A percentile compares a stretch with the other conserved stretches of the same genome.
Evolutionary conservation across 2,329 filamentous ascomycete genomes (phyloP).

Genomic region (Alternaria rosae): DNA sequence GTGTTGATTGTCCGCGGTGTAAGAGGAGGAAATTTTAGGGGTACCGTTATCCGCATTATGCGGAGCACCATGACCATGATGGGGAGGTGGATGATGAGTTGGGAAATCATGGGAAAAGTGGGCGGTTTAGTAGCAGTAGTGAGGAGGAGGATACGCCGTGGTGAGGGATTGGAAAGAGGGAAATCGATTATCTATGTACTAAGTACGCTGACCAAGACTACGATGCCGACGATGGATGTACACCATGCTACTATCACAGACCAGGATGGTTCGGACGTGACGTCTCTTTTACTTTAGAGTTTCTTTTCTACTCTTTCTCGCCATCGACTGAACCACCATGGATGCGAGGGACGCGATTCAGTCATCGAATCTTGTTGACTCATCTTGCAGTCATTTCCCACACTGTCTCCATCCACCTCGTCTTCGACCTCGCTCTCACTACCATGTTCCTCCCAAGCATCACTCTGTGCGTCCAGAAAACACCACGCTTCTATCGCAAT

Average conservation of each 20-base stretch:
- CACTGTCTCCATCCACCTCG: too few relatives aligned
- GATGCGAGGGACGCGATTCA: too few relatives aligned
- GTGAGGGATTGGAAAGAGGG: background rate
- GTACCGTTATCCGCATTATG: background rate
- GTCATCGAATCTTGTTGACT: background rate
- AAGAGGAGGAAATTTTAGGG: background rate
- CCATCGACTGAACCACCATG: background rate
- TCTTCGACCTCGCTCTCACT: background rate
- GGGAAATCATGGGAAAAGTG: background rate
- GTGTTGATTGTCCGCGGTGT: constrained; percentile 4
- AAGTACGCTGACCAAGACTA: background rate
- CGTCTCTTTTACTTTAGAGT: fast-evolving
- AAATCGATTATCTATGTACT: background rate
- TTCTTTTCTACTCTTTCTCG: background rate
- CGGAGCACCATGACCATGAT: too few relatives aligned
- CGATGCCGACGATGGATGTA: background rate
- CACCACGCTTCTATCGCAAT: constrained; percentile 16
- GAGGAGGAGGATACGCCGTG: background rate
- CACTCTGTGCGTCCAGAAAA: background rate
- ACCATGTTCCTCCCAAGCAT: background rate
- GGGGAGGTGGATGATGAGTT: background rate
- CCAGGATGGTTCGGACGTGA: background rate
- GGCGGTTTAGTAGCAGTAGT: background rate
- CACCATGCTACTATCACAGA: background rate
- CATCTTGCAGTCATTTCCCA: background rate